Evolutionary conservation across 192 early-diverging fungal species (phyloP), one percentile per base, ranked within the genome.

Genomic region (Funneliformis mosseae): DNA sequence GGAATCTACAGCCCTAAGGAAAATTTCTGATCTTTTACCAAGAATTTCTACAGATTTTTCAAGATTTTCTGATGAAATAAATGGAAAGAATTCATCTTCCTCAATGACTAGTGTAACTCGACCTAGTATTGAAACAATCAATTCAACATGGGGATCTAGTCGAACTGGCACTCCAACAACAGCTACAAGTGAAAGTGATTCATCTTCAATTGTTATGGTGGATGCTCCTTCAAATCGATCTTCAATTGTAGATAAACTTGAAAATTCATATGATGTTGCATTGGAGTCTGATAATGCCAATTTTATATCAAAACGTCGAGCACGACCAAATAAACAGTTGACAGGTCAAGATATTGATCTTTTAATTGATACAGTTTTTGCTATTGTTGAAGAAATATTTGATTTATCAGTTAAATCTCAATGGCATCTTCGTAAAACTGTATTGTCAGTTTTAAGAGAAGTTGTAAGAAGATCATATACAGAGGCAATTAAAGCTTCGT

Each of bases 371-470:
- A 59, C 59, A 61, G n/a, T 76, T 21, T 76, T 76, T 76, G 74
- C 50, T n/a, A 21, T 60, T 27, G 55, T 76, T 8, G 74, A 76
- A 76, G 74, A 76, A 61, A 76, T 76, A 62, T 76, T 76, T 42
- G 74, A 76, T 76, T 76, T 76, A 61, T 76, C 74, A 61, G 55
- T 39, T 21, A 76, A 76, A 61, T 76, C 74, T 33, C 74, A 76
- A 41, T 76, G 74, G 74, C 74, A 76, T 76, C 74, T 76, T 61
- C 74, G 74, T 25, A 76, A 39, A 23, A 76, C 74, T 12, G 74
- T 76, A n/a, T 33, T 76, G 18, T 76, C 74, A 5, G 74, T 76
- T 38, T 42, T 76, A 9, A n/a, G 74, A 42, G 55, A 60, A 21
- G 55, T 76, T 18, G 74, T 76, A 8, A 59, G 74, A 46, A 76